Percentiles rank a stretch among this genome's conserved stretches.
These are phyloP conservation scores for Salvia hispanica DNA, from an alignment of 257 asterid genomes.

Conservation along the genomic window DNA sequence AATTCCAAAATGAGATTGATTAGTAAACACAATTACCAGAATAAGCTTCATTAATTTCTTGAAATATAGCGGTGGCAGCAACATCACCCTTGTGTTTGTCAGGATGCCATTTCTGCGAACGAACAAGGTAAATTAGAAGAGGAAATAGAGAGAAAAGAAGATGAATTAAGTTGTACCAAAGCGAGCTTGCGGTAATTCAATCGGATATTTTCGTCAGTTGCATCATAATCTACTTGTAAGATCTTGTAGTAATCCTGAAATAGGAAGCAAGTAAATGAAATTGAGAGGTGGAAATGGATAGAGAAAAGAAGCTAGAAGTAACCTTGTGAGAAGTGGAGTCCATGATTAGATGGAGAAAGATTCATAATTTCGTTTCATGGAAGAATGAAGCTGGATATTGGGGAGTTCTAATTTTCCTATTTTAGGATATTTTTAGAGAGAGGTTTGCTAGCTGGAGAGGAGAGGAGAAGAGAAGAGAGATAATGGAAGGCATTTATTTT, in stretches of 20 bases:
- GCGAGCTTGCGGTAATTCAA: conserved; percentile 65
- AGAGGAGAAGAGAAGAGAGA: too few relatives aligned
- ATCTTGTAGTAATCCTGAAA: conserved; percentile 68
- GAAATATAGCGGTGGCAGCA: conserved; percentile 59
- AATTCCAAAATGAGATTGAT: neutral
- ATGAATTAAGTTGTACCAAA: conserved; percentile 47
- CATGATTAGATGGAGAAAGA: conserved; percentile 31
- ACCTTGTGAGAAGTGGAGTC: conserved; percentile 40
- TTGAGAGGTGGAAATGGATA: neutral
- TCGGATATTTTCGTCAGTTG: conserved; percentile 66
- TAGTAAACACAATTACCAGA: conserved; percentile 41
- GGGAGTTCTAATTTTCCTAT: neutral
- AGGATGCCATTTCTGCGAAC: conserved; percentile 79
- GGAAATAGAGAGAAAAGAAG: conserved; percentile 15
- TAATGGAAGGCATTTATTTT: too few relatives aligned
- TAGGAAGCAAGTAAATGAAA: conserved; percentile 6
- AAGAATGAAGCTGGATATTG: neutral
- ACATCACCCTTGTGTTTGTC: conserved; percentile 60
- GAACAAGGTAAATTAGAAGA: neutral
- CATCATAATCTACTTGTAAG: conserved; percentile 69
- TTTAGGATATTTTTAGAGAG: too few relatives aligned
- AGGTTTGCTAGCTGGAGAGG: too few relatives aligned
- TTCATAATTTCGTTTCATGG: conserved; percentile 41
- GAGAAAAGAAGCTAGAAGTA: neutral
- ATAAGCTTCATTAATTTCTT: conserved; percentile 70